Percentiles rank a stretch among this genome's conserved stretches.
Conservation (phyloP, 352 stramenopile species). For the Globisporangium iwayamae region DNA sequence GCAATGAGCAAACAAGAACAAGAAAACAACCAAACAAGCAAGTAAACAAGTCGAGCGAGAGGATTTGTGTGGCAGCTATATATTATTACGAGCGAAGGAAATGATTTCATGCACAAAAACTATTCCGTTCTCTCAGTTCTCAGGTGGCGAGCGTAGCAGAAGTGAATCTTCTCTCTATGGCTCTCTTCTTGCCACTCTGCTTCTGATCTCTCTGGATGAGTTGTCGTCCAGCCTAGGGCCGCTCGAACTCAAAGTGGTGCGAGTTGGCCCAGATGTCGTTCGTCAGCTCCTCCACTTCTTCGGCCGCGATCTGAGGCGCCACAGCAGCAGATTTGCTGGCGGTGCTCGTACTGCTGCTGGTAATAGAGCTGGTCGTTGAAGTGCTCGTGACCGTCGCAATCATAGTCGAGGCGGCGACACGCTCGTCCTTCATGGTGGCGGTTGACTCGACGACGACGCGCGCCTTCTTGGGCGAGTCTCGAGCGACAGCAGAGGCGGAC, state of each 20-base stretch:
- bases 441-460: constrained; percentile 12
- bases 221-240: constrained; percentile 2
- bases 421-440: neutral
- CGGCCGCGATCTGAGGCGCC: constrained; percentile 23
- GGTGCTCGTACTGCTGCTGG: constrained; percentile 13
- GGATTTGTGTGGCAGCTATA: neutral
- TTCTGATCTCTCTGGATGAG: neutral
- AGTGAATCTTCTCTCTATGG: neutral
- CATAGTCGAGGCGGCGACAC: neutral
- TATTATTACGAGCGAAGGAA: neutral
- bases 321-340: neutral
- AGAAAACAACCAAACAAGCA: constrained; percentile 7
- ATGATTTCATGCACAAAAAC: neutral
- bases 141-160: neutral
- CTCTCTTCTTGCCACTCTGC: neutral
- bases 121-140: neutral
- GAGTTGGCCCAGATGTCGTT: constrained; percentile 84
- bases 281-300: constrained; percentile 58
- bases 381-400: neutral
- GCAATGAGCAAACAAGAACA: neutral
- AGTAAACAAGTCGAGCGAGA: constrained; percentile 1
- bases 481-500: neutral
- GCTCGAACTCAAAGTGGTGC: constrained; percentile 72
- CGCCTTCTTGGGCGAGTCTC: constrained; percentile 10
- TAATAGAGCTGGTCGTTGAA: neutral